Conservation (phyloP, 129 eudicot genomes). For the Lonicera japonica region DNA sequence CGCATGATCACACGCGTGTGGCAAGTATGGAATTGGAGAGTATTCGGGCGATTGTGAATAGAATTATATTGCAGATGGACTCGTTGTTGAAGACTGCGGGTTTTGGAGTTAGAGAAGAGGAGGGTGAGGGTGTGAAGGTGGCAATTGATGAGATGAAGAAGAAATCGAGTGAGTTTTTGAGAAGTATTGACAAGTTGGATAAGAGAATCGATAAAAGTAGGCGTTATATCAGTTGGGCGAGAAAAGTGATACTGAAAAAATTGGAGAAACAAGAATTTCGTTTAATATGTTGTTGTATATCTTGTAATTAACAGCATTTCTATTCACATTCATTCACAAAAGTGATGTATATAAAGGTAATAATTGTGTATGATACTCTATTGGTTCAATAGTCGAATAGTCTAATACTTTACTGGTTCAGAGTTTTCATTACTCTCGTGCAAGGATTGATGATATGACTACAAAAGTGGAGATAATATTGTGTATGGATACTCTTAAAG, state of each 20-base stretch:
- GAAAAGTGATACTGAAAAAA: conserved; percentile 60
- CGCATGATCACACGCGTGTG: conserved; percentile 50
- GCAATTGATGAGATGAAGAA: conserved; percentile 67
- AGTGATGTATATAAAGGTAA: too few species aligned
- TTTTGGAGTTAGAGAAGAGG: conserved; percentile 49
- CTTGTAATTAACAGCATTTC: too few species aligned
- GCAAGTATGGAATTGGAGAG: conserved; percentile 55
- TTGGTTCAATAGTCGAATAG: too few species aligned
- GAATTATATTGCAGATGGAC: conserved; percentile 50
- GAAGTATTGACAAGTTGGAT: conserved; percentile 60
- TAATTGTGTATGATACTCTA: too few species aligned
- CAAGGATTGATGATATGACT: too few species aligned
- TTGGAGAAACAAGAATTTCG: conserved; percentile 29
- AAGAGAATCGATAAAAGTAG: conserved; percentile 50
- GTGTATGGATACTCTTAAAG: too few species aligned
- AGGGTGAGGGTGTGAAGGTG: conserved; percentile 31
- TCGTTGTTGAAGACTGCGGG: conserved; percentile 45
- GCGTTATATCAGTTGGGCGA: conserved; percentile 52
- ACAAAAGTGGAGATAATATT: too few species aligned
- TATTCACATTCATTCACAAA: too few species aligned
- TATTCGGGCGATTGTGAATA: conserved; percentile 43
- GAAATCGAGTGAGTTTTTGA: conserved; percentile 34
- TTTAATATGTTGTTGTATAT: too few species aligned
- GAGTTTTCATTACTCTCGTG: too few species aligned
- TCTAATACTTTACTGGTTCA: too few species aligned